Base-by-base conservation (phyloP, 2,329 filamentous ascomycete species). In the Clonostachys sp. region DNA sequence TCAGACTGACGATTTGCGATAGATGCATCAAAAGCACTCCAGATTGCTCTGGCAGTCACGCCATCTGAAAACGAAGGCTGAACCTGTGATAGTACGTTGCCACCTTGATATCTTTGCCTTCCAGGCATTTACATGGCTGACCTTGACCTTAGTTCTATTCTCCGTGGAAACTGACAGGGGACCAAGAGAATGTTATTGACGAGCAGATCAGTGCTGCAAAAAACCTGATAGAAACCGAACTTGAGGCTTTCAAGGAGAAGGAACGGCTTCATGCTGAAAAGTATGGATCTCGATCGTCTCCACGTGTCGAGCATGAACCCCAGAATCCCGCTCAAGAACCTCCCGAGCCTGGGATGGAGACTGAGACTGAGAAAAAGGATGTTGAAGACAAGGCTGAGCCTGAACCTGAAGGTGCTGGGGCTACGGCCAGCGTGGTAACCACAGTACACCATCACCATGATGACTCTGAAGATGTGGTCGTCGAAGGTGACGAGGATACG, bases 401-500 rank as follows among this genome's bases (percentile, higher is more conserved):
- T 8, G 39, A 36, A 38, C 45, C 14, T 45, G 54, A 71, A 48
- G 73, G 66, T 58, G 74, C 73, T 30, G 24, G 24, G 8, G 24
- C 24, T 30, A 30, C 24, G 24, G 24, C 24, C 24, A 30, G 24
- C 24, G 9, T 30, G 24, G 24, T 30, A 30, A 30, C 24, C 24
- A 9, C 24, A 30, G 9, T 30, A 30, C 24, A 30, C 24, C 24
- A 30, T 49, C 61, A 78, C 55, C 77, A 87, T 50, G 87, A 91
- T 58, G 84, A 90, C 52, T 77, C 80, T 45, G 87, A 83, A 46
- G 88, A 91, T 59, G 84, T 92, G 48, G 77, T 95, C 54, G 83
- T 94, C 46, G 87, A 90, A 64, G 88, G 86, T 47, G 89, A 90
- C 50, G 91, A 96, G 70, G 91, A 96, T 59, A 91, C 86, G 57